phyloP scores from a whole-genome alignment of 164 flowering plant species.

The Vitis cinerea region DNA sequence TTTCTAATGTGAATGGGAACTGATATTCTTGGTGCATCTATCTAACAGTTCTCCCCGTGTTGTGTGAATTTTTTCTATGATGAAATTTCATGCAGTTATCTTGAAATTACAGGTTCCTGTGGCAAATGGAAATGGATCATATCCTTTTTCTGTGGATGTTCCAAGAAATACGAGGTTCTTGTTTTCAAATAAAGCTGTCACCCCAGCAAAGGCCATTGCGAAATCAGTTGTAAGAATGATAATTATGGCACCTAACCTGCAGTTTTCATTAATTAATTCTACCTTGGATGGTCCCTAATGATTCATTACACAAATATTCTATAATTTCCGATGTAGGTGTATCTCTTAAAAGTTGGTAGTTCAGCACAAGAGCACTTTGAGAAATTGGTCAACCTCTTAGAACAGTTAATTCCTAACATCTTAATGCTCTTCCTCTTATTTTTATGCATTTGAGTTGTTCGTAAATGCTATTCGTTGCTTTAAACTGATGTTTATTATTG shows the following conservation, averaged over 20 bases:
- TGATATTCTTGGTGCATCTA: not conserved
- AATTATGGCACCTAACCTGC: not conserved
- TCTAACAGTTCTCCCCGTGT: not conserved
- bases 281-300: conserved; percentile 2
- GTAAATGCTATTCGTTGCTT: conserved; percentile 5
- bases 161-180: conserved; percentile 94
- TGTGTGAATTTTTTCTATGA: not conserved
- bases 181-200: conserved; percentile 66
- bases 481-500: conserved; percentile 13
- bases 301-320: not conserved
- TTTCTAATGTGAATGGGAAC: not conserved
- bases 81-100: not conserved
- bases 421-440: conserved; percentile 12
- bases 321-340: conserved; percentile 56
- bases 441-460: conserved; percentile 6
- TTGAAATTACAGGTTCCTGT: conserved; percentile 76
- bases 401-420: conserved; percentile 70
- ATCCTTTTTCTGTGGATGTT: conserved; percentile 86
- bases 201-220: conserved; percentile 87
- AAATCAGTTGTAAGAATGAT: conserved; percentile 77
- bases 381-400: conserved; percentile 93
- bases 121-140: conserved; percentile 83
- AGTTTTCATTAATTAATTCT: not conserved
- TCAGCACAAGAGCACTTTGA: conserved; percentile 69
- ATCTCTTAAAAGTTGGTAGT: conserved; percentile 80